phyloP scores from a whole-genome alignment of 805 yeast species.

The Suhomyces xylopsoci region DNA sequence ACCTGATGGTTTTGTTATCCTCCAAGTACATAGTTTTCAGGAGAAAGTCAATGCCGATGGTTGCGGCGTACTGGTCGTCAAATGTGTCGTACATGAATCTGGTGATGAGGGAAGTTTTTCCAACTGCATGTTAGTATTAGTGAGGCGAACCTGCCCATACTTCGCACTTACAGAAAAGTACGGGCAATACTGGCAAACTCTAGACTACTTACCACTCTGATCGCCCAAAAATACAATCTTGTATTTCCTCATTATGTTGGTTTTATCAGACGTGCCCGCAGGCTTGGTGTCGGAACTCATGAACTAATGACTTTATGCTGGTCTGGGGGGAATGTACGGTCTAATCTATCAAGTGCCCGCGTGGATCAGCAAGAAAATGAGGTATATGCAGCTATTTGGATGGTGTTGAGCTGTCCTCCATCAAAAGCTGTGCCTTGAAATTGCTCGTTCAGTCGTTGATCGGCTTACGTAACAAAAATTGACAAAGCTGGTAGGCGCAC shows the following conservation, averaged over 20 bases:
- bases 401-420: background rate
- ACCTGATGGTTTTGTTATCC: constrained; percentile 83
- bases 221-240: constrained; percentile 97
- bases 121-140: constrained; percentile 48
- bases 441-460: background rate
- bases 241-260: constrained; percentile 55
- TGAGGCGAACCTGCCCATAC: too few relatives aligned
- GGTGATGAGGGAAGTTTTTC: constrained; percentile 94
- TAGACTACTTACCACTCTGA: constrained; percentile 60
- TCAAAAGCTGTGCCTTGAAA: background rate
- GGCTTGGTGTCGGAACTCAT: constrained; percentile 3
- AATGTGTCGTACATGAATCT: constrained; percentile 97
- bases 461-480: background rate
- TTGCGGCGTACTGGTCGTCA: constrained; percentile 94
- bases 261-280: constrained; percentile 26
- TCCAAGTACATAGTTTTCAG: constrained; percentile 79
- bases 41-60: constrained; percentile 94
- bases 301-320: background rate
- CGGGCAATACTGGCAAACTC: too few relatives aligned
- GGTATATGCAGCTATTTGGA: background rate
- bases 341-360: background rate
- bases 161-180: too few relatives aligned
- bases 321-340: background rate
- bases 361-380: background rate
- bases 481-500: background rate